Conservation (phyloP, 768 basidiomycete genomes). For the Dacryopinax primogenitus region DNA sequence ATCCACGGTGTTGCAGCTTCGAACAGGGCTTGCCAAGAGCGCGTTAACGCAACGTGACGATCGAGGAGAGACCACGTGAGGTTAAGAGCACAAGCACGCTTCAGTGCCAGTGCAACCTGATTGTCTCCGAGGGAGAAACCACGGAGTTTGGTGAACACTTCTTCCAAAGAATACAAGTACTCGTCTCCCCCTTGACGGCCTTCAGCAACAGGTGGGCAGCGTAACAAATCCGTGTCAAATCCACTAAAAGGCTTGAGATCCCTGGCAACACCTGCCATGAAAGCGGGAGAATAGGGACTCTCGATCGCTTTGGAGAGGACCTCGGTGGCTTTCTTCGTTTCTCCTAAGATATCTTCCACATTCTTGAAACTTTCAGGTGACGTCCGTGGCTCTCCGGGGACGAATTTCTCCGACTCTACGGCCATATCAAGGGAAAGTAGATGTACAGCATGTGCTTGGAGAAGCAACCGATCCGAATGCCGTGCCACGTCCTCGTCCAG, state of each 20-base stretch:
- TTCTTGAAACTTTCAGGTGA: slow-evolving; percentile 11
- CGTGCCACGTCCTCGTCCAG: slow-evolving; percentile 48
- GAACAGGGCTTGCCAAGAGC: slow-evolving; percentile 66
- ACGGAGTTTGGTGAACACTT: slow-evolving; percentile 21
- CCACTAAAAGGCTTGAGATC: slow-evolving; percentile 44
- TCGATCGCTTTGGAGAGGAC: slow-evolving; percentile 40
- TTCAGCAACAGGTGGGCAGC: slow-evolving; percentile 44
- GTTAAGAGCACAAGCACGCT: slow-evolving; percentile 59
- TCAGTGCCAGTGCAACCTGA: slow-evolving; percentile 34
- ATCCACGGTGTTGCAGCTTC: slow-evolving; percentile 51
- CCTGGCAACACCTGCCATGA: slow-evolving; percentile 46
- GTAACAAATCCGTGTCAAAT: slow-evolving; percentile 52
- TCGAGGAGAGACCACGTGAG: slow-evolving; percentile 77
- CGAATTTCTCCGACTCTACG: slow-evolving; percentile 36
- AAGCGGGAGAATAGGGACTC: slow-evolving; percentile 61
- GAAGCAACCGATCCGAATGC: slow-evolving; percentile 55
- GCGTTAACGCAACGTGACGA: slow-evolving; percentile 56
- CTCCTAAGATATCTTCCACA: slow-evolving; percentile 5
- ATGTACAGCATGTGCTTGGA: slow-evolving; percentile 62
- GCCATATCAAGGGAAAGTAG: slow-evolving; percentile 65
- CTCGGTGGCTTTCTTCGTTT: slow-evolving; percentile 16
- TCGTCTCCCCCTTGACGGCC: slow-evolving; percentile 69
- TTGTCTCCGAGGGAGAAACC: slow-evolving; percentile 37
- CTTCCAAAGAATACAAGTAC: slow-evolving; percentile 51
- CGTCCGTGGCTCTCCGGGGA: slow-evolving; percentile 21